Conservation (phyloP, 108 stramenopile genomes). For the Schizochytrium sp. region DNA sequence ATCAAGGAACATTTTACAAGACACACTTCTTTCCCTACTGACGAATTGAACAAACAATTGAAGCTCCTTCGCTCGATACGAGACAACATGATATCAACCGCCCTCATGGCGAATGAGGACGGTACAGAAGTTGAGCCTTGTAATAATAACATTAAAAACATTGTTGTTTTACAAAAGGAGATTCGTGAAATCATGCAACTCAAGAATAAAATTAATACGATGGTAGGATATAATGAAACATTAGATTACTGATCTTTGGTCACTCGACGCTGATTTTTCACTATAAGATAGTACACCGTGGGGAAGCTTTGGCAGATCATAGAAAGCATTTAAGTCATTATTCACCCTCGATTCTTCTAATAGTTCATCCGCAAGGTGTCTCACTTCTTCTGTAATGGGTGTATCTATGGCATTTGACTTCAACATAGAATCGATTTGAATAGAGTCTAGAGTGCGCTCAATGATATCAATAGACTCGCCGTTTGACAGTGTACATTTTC, state of each 20-base stretch:
- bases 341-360: too few relatives aligned
- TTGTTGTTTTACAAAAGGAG: background rate
- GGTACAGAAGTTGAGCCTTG: background rate
- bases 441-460: too few relatives aligned
- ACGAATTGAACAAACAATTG: constrained; percentile 16
- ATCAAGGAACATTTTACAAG: background rate
- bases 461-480: too few relatives aligned
- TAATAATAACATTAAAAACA: background rate
- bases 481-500: too few relatives aligned
- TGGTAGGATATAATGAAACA: constrained; percentile 4
- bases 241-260: background rate
- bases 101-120: background rate
- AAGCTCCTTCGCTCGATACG: background rate
- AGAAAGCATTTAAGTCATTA: too few relatives aligned
- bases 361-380: too few relatives aligned
- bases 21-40: background rate
- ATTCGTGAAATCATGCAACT: background rate
- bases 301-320: too few relatives aligned
- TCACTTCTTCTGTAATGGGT: too few relatives aligned
- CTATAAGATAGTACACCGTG: too few relatives aligned
- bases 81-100: background rate
- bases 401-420: too few relatives aligned
- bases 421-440: too few relatives aligned
- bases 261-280: too few relatives aligned
- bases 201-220: background rate